These are phyloP conservation scores for Fibroporia radiculosa DNA, from an alignment of 768 basidiomycete genomes.

Conservation along the genomic window DNA sequence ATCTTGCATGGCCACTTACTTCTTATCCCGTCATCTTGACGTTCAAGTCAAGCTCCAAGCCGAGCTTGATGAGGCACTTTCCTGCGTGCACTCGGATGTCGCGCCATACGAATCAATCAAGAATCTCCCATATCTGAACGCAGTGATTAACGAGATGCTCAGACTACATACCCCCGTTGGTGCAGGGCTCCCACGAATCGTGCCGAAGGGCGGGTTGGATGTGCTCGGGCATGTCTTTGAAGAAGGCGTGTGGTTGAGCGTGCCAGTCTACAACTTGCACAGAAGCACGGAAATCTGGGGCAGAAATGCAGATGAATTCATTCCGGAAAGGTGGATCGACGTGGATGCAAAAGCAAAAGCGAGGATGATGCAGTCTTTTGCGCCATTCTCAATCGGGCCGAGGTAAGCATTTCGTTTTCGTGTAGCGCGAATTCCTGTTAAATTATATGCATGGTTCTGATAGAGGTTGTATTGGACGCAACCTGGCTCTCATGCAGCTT, in stretches of 20 bases:
- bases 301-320: constrained; percentile 12
- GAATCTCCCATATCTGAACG: constrained; percentile 18
- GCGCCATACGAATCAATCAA: constrained; percentile 3
- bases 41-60: constrained; percentile 5
- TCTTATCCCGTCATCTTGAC: constrained; percentile 1
- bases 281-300: constrained; percentile 12
- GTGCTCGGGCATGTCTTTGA: constrained; percentile 16
- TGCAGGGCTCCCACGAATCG: constrained; percentile 22
- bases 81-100: neutral
- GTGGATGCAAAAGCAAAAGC: constrained; percentile 2
- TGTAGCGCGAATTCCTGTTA: neutral
- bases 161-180: constrained; percentile 23
- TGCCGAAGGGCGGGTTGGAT: constrained; percentile 17
- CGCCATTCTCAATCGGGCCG: constrained; percentile 11
- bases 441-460: too few relatives aligned
- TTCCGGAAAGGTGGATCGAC: constrained; percentile 17
- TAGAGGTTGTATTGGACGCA: constrained; percentile 6
- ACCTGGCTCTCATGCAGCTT: constrained; percentile 3
- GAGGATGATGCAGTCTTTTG: constrained; percentile 7
- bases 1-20: constrained; percentile 2
- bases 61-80: constrained; percentile 9
- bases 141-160: constrained; percentile 24
- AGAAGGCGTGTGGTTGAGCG: constrained; percentile 17
- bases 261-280: constrained; percentile 12
- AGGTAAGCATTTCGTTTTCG: constrained; percentile 4